phyloP scores from a whole-genome alignment of 768 basidiomycete species.

The Gloeopeniophorella convolvens region DNA sequence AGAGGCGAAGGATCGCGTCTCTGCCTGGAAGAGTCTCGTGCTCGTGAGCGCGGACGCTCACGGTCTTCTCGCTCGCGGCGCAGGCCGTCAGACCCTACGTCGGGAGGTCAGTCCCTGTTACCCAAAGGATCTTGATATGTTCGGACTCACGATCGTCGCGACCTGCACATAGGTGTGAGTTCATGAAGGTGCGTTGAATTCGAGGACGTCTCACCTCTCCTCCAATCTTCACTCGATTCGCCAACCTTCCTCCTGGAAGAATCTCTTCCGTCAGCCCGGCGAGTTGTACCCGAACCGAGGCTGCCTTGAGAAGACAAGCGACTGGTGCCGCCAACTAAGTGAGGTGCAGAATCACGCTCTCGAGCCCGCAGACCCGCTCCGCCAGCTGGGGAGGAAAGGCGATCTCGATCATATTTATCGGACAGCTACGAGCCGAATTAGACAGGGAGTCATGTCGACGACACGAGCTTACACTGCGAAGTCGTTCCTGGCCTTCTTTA shows the following conservation, averaged over 20 bases:
- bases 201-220: constrained; percentile 52
- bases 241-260: constrained; percentile 58
- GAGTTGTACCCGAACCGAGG: constrained; percentile 33
- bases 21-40: constrained; percentile 54
- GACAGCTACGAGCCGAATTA: constrained; percentile 50
- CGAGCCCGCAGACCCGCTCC: constrained; percentile 46
- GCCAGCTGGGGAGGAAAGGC: constrained; percentile 47
- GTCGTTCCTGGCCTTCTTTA: constrained; percentile 70
- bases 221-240: constrained; percentile 78
- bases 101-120: not conserved
- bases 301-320: constrained; percentile 32
- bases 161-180: constrained; percentile 24
- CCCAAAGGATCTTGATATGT: not conserved
- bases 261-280: constrained; percentile 56
- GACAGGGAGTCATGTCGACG: not conserved
- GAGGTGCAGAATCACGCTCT: constrained; percentile 62
- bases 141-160: constrained; percentile 56
- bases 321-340: constrained; percentile 41
- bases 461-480: constrained; percentile 57
- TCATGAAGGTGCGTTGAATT: constrained; percentile 6
- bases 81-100: constrained; percentile 43
- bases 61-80: constrained; percentile 59
- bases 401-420: constrained; percentile 82
- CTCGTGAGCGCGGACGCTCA: constrained; percentile 58
- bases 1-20: constrained; percentile 53